Percentiles rank a stretch among this genome's conserved stretches.
These are phyloP conservation scores for Xerocomus potaroensis DNA, from an alignment of 768 basidiomycete species.

Conservation along the genomic window DNA sequence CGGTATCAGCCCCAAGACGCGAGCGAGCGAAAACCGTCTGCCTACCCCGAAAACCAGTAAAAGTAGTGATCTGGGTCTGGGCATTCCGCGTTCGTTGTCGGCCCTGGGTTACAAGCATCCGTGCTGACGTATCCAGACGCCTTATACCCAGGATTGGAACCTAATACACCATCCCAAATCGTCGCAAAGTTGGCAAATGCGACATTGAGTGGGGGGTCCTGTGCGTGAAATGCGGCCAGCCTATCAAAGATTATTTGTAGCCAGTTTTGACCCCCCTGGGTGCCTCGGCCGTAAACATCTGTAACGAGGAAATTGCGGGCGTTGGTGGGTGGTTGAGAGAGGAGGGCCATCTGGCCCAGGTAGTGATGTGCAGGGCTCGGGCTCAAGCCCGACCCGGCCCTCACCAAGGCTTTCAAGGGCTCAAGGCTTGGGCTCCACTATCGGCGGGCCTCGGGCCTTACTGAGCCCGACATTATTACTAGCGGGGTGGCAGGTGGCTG, in stretches of 20 bases:
- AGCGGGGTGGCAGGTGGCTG: too few relatives aligned
- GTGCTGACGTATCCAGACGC: conserved; percentile 48
- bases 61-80: conserved; percentile 46
- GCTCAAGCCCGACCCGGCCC: too few relatives aligned
- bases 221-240: conserved; percentile 33
- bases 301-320: conserved; percentile 47
- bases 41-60: conserved; percentile 50
- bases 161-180: conserved; percentile 48
- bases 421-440: too few relatives aligned
- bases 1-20: not conserved
- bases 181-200: conserved; percentile 46
- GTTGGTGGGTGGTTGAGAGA: conserved; percentile 49
- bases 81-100: conserved; percentile 34
- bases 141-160: conserved; percentile 37
- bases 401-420: too few relatives aligned
- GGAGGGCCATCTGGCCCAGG: conserved; percentile 41
- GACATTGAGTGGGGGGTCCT: conserved; percentile 33
- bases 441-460: too few relatives aligned
- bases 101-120: conserved; percentile 33
- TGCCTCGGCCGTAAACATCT: conserved; percentile 49
- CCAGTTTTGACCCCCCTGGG: conserved; percentile 41
- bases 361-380: too few relatives aligned
- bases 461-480: too few relatives aligned
- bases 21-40: not conserved
- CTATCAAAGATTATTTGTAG: conserved; percentile 44